Conservation (phyloP, 768 basidiomycete genomes). For the Calocera cornea region DNA sequence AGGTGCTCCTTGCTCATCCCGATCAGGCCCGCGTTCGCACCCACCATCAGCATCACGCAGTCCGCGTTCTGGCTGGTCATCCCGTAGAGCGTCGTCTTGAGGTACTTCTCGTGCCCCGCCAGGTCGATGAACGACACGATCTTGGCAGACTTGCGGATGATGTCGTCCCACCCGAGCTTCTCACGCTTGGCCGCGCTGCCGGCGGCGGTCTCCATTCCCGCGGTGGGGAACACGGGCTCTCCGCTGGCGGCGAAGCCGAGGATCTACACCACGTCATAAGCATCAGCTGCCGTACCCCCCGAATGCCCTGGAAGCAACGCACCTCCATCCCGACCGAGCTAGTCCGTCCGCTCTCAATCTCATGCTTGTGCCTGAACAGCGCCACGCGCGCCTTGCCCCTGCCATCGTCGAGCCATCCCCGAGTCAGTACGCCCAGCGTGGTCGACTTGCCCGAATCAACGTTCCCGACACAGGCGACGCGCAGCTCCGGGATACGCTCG, state of each 20-base stretch:
- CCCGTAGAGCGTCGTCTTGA: conserved; percentile 79
- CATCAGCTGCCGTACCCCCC: background rate
- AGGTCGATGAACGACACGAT: conserved; percentile 92
- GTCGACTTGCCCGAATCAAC: conserved; percentile 79
- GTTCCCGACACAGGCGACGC: conserved; percentile 88
- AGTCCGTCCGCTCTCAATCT: conserved; percentile 89
- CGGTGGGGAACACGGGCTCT: conserved; percentile 52
- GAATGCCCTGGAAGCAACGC: conserved; percentile 13
- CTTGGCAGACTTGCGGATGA: conserved; percentile 75
- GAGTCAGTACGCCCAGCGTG: conserved; percentile 86
- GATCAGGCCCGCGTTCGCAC: conserved; percentile 80
- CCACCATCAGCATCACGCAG: conserved; percentile 85
- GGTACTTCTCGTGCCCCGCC: conserved; percentile 78
- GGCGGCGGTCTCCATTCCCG: conserved; percentile 20
- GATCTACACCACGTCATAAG: conserved; percentile 46
- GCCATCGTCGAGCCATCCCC: conserved; percentile 74
- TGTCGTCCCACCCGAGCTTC: conserved; percentile 92
- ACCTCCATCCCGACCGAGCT: conserved; percentile 97
- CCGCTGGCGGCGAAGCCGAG: conserved; percentile 74
- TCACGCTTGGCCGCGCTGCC: conserved; percentile 41
- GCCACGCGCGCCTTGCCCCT: conserved; percentile 71
- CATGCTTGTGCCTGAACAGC: conserved; percentile 93
- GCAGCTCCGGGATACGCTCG: conserved; percentile 73
- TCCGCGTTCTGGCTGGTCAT: conserved; percentile 82
- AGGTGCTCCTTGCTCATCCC: conserved; percentile 95